Conservation (phyloP, 805 yeast genomes). For the Kuraishia ogatae region DNA sequence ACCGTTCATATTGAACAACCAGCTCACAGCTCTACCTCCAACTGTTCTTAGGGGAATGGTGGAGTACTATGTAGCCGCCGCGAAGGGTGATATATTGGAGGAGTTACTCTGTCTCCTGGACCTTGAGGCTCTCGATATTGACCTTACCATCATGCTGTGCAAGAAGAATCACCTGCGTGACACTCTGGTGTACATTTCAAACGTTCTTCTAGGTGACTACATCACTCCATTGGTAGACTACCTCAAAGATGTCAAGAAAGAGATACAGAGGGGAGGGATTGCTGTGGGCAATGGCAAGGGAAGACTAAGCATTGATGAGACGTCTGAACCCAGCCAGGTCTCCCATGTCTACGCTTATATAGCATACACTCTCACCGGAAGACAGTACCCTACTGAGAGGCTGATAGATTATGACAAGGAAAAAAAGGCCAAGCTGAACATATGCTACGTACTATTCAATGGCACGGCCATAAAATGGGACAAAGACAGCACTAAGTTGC, state of each 20-base stretch:
- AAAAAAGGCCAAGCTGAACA: conserved; percentile 35
- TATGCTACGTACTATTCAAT: conserved; percentile 53
- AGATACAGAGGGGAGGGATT: conserved; percentile 7
- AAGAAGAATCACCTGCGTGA: conserved; percentile 47
- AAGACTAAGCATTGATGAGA: conserved; percentile 1
- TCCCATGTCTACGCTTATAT: conserved; percentile 49
- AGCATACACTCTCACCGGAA: conserved; percentile 62
- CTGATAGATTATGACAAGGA: conserved; percentile 26
- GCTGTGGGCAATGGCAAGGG: conserved; percentile 4
- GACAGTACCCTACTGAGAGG: conserved; percentile 70
- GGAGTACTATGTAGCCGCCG: conserved; percentile 29
- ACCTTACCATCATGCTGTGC: conserved; percentile 61
- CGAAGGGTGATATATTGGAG: conserved; percentile 44
- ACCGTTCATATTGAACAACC: conserved; percentile 36
- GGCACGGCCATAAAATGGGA: conserved; percentile 46
- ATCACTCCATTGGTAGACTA: conserved; percentile 62
- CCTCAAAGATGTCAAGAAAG: conserved; percentile 22
- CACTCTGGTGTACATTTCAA: conserved; percentile 65
- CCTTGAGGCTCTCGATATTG: conserved; percentile 63
- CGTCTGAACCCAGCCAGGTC: conserved; percentile 1
- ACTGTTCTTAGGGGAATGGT: conserved; percentile 54
- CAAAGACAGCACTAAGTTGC: conserved; percentile 20
- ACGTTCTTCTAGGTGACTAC: conserved; percentile 58
- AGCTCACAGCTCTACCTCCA: conserved; percentile 50
- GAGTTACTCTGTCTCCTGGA: conserved; percentile 65